Percentiles rank a stretch among this genome's conserved stretches.
Evolutionary conservation across 192 early-diverging fungal genomes (phyloP).

Genomic region (Piromyces sp.): DNA sequence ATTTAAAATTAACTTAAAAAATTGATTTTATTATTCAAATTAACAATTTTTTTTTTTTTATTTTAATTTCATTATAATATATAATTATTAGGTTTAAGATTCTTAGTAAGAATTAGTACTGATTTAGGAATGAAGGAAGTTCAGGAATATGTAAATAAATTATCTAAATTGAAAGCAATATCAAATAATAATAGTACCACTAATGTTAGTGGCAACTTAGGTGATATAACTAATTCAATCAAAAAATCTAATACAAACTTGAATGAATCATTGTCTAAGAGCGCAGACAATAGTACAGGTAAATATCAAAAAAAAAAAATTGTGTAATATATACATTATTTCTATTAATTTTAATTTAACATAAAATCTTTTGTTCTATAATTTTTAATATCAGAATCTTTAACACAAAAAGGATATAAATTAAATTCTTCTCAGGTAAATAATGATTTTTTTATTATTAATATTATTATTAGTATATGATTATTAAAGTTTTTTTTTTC

Average conservation of each 20-base stretch:
- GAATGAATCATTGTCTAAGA: neutral
- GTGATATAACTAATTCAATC: neutral
- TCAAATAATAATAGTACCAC: neutral
- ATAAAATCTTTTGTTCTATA: too few species aligned
- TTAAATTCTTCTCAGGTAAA: neutral
- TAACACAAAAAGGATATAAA: neutral
- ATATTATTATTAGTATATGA: too few species aligned
- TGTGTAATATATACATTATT: too few species aligned
- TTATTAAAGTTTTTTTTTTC: too few species aligned
- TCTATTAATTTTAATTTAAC: too few species aligned
- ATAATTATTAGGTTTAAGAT: slow-evolving; percentile 35
- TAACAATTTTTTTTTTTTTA: too few species aligned
- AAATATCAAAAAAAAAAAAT: neutral
- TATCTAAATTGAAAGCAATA: slow-evolving; percentile 15
- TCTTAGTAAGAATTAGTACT: slow-evolving; percentile 38
- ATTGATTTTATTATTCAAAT: too few species aligned
- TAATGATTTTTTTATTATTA: too few species aligned
- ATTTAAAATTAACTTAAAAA: too few species aligned
- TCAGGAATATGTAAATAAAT: slow-evolving; percentile 26
- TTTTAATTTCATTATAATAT: too few species aligned
- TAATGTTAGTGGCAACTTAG: neutral
- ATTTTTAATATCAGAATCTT: neutral
- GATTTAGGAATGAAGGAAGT: slow-evolving; percentile 39
- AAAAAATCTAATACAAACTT: neutral
- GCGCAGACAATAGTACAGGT: neutral